phyloP scores from a whole-genome alignment of 2,329 filamentous ascomycete genomes.

The Claviceps spartinae region DNA sequence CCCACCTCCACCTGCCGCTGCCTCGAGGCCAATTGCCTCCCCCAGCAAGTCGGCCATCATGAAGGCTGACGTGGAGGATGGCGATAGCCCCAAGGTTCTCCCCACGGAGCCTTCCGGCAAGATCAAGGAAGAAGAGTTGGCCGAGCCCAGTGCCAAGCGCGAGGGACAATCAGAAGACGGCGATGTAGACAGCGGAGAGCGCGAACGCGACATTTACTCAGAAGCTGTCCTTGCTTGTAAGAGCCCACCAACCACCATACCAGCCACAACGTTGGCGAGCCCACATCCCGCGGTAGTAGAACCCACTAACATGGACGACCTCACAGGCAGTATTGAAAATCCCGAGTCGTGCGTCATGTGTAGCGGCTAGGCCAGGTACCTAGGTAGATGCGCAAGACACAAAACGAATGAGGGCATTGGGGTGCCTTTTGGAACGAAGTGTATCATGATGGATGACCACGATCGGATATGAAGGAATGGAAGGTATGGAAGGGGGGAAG shows the following conservation, averaged over 20 bases:
- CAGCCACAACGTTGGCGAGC: too few species aligned
- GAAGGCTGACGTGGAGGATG: slow-evolving; percentile 65
- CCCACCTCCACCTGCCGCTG: slow-evolving; percentile 36
- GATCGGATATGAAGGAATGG: slow-evolving; percentile 16
- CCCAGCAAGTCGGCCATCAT: slow-evolving; percentile 53
- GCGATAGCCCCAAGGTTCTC: slow-evolving; percentile 66
- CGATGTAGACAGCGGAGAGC: slow-evolving; percentile 54
- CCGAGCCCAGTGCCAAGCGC: slow-evolving; percentile 39
- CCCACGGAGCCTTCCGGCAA: slow-evolving; percentile 55
- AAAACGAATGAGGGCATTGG: neutral
- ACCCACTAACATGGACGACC: slow-evolving; percentile 3
- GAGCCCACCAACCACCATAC: slow-evolving; percentile 12
- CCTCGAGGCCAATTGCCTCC: slow-evolving; percentile 34
- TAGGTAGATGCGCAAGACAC: slow-evolving; percentile 7
- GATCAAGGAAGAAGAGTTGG: slow-evolving; percentile 51
- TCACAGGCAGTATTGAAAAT: slow-evolving; percentile 81
- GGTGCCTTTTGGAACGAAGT: slow-evolving; percentile 2
- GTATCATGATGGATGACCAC: slow-evolving; percentile 19
- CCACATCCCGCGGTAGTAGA: too few species aligned
- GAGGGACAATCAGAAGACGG: slow-evolving; percentile 56
- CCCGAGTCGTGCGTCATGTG: slow-evolving; percentile 94
- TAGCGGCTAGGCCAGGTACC: slow-evolving; percentile 54
- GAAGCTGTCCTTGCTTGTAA: slow-evolving; percentile 80
- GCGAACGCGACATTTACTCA: slow-evolving; percentile 88
- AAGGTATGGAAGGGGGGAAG: slow-evolving; percentile 1